Conservation (phyloP, 805 yeast species). For the Nematodospora valgi region DNA sequence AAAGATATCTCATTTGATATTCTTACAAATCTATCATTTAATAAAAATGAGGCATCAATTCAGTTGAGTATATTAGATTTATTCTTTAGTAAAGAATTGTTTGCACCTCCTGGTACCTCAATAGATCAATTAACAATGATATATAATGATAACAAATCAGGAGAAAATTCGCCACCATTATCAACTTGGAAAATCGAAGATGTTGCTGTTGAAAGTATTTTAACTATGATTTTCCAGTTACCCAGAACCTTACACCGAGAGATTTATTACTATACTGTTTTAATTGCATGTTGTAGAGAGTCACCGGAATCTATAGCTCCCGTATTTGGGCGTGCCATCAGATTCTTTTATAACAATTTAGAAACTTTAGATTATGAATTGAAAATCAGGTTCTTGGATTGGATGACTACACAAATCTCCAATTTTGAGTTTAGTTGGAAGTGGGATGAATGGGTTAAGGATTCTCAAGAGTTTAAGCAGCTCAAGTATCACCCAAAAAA, state of each 20-base stretch:
- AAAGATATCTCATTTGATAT: constrained; percentile 75
- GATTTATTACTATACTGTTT: constrained; percentile 78
- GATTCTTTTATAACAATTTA: constrained; percentile 71
- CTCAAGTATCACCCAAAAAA: constrained; percentile 67
- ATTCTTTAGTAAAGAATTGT: constrained; percentile 59
- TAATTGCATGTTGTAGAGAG: constrained; percentile 84
- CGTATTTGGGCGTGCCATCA: constrained; percentile 86
- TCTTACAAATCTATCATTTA: constrained; percentile 79
- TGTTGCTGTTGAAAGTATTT: constrained; percentile 75
- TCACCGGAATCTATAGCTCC: constrained; percentile 78
- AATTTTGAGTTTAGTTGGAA: constrained; percentile 96
- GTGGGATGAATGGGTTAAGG: constrained; percentile 90
- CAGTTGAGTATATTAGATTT: constrained; percentile 73
- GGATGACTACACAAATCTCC: constrained; percentile 92
- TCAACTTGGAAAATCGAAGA: constrained; percentile 93
- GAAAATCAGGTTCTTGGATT: constrained; percentile 69
- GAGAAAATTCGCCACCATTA: constrained; percentile 38
- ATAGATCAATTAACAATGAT: constrained; percentile 59
- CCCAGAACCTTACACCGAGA: constrained; percentile 64
- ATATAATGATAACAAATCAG: constrained; percentile 38
- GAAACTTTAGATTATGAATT: constrained; percentile 73
- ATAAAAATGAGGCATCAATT: constrained; percentile 80
- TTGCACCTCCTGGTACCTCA: constrained; percentile 63
- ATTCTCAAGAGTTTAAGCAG: constrained; percentile 43
- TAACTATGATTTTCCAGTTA: constrained; percentile 72